phyloP scores from a whole-genome alignment of 345 rosid species.

The Citrus australasica region DNA sequence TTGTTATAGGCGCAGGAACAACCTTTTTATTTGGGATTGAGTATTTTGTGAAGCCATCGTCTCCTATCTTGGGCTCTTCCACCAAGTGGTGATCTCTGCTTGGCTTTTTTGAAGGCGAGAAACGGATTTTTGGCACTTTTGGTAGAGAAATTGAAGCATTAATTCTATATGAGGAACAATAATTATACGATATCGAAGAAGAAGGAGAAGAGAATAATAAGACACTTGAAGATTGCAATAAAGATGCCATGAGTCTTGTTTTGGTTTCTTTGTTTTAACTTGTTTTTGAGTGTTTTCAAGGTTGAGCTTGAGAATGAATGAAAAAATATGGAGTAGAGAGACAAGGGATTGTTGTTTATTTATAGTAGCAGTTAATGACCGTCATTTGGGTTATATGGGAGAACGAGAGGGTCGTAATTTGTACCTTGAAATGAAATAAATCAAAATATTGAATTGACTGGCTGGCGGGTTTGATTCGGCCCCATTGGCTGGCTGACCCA shows the following conservation, averaged over 20 bases:
- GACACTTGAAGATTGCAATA: conserved; percentile 12
- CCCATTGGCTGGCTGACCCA: no score
- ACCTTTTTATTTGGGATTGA: conserved; percentile 3
- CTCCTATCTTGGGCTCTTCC: conserved; percentile 2
- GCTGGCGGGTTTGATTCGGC: no score
- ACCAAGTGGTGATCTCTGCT: neutral
- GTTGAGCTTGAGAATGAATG: neutral
- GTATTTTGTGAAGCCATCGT: neutral
- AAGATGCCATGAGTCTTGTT: neutral
- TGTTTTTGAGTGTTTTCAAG: neutral
- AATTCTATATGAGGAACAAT: neutral
- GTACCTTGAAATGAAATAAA: no score
- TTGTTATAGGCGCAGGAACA: no score
- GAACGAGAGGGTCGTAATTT: no score
- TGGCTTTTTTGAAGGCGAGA: conserved; percentile 23
- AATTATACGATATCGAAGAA: no score
- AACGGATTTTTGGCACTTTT: conserved; percentile 32
- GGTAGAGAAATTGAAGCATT: conserved; percentile 37
- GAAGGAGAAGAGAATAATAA: no score
- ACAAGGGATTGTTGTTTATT: neutral
- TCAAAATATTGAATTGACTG: no score
- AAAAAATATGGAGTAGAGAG: neutral
- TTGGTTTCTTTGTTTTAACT: no score
- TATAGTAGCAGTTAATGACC: no score
- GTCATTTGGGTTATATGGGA: no score